phyloP scores from a whole-genome alignment of 768 basidiomycete genomes.

The Galerina marginata region DNA sequence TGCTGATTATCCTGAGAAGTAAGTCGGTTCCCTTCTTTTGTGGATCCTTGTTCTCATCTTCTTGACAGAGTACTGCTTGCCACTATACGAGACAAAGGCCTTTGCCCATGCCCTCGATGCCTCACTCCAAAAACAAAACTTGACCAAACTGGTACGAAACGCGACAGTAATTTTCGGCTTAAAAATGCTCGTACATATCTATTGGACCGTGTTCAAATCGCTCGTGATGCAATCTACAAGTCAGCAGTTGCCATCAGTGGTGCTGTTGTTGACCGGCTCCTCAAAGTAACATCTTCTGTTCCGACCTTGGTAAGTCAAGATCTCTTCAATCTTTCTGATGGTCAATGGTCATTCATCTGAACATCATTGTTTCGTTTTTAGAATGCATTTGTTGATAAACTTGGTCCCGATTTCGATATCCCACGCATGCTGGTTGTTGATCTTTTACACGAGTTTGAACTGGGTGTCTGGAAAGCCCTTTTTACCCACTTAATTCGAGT shows the following conservation, averaged over 20 bases:
- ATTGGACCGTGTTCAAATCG: conserved; percentile 8
- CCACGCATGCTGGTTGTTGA: conserved; percentile 38
- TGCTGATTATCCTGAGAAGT: conserved; percentile 44
- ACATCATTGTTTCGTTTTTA: conserved; percentile 7
- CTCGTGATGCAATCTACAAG: conserved; percentile 14
- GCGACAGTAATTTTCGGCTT: conserved; percentile 21
- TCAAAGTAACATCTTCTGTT: conserved; percentile 30
- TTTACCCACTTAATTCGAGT: no score
- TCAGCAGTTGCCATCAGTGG: conserved; percentile 5
- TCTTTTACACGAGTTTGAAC: conserved; percentile 44
- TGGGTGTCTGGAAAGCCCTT: no score
- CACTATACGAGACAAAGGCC: conserved; percentile 41
- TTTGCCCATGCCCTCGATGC: conserved; percentile 43
- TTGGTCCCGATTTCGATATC: conserved; percentile 29
- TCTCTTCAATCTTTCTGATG: no score
- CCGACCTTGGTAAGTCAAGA: conserved; percentile 34
- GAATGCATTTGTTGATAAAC: conserved; percentile 29
- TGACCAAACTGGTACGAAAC: conserved; percentile 31
- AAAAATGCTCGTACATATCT: conserved; percentile 15
- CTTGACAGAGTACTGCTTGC: conserved; percentile 34
- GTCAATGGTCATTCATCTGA: background rate
- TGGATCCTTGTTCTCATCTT: background rate
- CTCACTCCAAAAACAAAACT: conserved; percentile 33
- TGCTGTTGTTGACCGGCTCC: conserved; percentile 20
- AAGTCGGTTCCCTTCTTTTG: conserved; percentile 12